These are phyloP conservation scores for Fusarium devonianum DNA, from an alignment of 2,329 filamentous ascomycete species.

Conservation along the genomic window DNA sequence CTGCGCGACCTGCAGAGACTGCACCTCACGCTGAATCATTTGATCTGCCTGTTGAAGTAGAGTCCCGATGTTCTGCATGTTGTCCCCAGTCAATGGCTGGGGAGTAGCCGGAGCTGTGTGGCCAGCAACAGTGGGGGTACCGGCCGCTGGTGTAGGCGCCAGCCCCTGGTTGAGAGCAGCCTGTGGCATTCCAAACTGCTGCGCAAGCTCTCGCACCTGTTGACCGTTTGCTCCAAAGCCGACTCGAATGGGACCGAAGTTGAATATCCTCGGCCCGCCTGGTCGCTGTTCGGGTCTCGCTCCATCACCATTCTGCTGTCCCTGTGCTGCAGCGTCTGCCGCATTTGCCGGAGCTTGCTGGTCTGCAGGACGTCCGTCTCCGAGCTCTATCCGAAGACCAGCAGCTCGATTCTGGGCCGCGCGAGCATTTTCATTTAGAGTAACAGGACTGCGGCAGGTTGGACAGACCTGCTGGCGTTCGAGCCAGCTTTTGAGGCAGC, in stretches of 20 bases:
- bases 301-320: constrained; percentile 36
- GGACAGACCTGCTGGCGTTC: constrained; percentile 97
- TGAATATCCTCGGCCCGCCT: constrained; percentile 67
- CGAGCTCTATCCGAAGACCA: constrained; percentile 45
- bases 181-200: constrained; percentile 62
- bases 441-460: constrained; percentile 85
- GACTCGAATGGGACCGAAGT: constrained; percentile 76
- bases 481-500: constrained; percentile 95
- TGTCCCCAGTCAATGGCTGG: constrained; percentile 40
- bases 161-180: constrained; percentile 37
- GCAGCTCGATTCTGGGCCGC: constrained; percentile 40
- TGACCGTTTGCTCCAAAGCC: constrained; percentile 77
- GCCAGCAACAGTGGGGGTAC: constrained; percentile 24
- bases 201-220: constrained; percentile 72
- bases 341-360: constrained; percentile 38
- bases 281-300: constrained; percentile 33
- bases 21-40: constrained; percentile 72
- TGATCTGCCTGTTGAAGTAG: constrained; percentile 73
- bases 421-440: constrained; percentile 41
- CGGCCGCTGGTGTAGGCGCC: constrained; percentile 24
- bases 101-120: constrained; percentile 29
- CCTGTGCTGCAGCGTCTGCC: constrained; percentile 26
- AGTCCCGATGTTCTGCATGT: constrained; percentile 57
- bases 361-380: constrained; percentile 32
- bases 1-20: constrained; percentile 66